Base-by-base conservation (phyloP, 2,329 filamentous ascomycete genomes). In the Scytalidium lignicola region DNA sequence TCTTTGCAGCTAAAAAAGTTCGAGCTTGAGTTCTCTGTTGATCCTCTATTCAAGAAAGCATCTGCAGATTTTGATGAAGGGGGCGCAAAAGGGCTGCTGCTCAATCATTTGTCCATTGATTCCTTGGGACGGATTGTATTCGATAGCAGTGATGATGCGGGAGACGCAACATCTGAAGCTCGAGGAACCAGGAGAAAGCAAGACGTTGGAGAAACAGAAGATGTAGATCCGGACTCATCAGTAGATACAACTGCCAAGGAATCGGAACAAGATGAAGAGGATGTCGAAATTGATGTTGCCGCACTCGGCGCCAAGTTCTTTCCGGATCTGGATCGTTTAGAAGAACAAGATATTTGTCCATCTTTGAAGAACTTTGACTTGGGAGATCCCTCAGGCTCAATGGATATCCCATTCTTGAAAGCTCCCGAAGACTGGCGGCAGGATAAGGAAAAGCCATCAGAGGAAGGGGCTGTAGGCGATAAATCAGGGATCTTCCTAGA, bases 51-150 rank as follows among this genome's bases (percentile, higher is more conserved):
- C 79, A 99, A 99, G 65, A 99, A 99, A 65, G 92, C 92, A 1
- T 95, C 92, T 5, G 93, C 93, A 41, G 93, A 99, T 71, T 99
- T 99, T 57, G 93, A 99, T 64, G 93, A 99, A 71, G 93, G 93
- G 18, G 93, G 93, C 49, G 93, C 93, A 49, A 99, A 97, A 69
- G 93, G 93, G 18, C 75, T 99, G 40, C 76, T 99, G 18, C 78
- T 99, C 26, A 99, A 99, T 63, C 92, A 99, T 68, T 76, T 99
- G n/a, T 89, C 92, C 63, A 96, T 99, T 56, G 93, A 99, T 67
- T 81, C 82, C 2, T 83, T 90, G 55, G 93, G 93, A 40, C 82
- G 92, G 29, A 99, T 99, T 54, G 91, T 99, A 4, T 99, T 99
- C 64, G 93, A 99, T 70, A 97, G 92, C 72, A 97, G 91, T 63